Evolutionary conservation across 192 early-diverging fungal species (phyloP), one percentile per base, ranked within the genome.

Genomic region (Lobosporangium transversale): DNA sequence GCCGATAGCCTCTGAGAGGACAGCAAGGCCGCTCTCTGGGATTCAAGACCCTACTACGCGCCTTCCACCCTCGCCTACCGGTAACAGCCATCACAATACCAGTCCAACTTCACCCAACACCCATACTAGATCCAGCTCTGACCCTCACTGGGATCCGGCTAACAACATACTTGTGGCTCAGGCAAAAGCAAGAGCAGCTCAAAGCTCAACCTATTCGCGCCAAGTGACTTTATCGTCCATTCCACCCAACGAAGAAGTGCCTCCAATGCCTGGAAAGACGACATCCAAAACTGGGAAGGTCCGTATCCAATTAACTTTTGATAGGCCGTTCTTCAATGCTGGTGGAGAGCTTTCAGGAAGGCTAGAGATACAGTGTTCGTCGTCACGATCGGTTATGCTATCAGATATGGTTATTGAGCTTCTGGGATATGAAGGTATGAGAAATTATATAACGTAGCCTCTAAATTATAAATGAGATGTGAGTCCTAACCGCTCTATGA

Each of bases 321-420:
- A 76, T 30, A 59, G 59, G 3, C 73, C 73, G 1, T 76, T 57
- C 37, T 76, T 76, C 48, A 76, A 76, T 31, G 64, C 73, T n/a
- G 73, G 73, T 29, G 73, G 73, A n/a, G 73, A 76, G 42, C 47
- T 76, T 6, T 76, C 73, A n/a, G 73, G 73, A 11, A 42, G 73
- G 14, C 30, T 76, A 4, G 73, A 76, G 40, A 56, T 76, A 1
- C 73, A 76, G 23, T 76, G 73, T 31, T 76, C 73, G 1, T 66
- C 73, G 0, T 76, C 73, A 17, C 52, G 59, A 8, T 76, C 73
- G 11, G 57, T 76, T 26, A 62, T 52, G 73, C 20, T 76, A 27
- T 58, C 73, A 30, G 73, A 76, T 44, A 67, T 76, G 58, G 36
- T 62, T 21, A 62, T 76, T 7, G 73, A 76, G 45, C 60, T 76